A percentile compares a stretch with the other conserved stretches of the same genome.
Conservation (phyloP, 140 eudicot genomes). For the Flaveria floridana region DNA sequence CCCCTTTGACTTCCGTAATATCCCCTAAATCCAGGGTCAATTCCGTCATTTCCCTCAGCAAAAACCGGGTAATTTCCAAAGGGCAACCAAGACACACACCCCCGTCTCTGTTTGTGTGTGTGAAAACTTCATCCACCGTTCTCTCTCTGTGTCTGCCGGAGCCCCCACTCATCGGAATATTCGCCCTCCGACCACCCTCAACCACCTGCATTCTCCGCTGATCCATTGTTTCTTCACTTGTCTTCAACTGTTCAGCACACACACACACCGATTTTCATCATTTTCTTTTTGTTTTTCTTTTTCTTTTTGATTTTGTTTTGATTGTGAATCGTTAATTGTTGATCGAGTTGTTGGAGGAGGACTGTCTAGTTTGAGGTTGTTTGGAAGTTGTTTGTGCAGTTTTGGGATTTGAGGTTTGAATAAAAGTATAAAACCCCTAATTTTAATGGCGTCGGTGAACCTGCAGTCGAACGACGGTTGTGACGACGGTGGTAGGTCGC, state of each 20-base stretch:
- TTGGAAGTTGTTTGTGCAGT: neutral
- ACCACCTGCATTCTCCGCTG: conserved; percentile 29
- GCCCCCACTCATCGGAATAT: conserved; percentile 33
- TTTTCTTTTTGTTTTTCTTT: conserved; percentile 9
- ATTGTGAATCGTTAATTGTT: neutral
- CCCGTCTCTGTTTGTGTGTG: conserved; percentile 22
- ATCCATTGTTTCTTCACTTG: neutral
- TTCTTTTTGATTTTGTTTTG: neutral
- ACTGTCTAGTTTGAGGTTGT: conserved; percentile 4
- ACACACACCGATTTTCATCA: conserved; percentile 29
- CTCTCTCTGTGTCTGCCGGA: conserved; percentile 15
- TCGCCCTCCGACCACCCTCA: conserved; percentile 20
- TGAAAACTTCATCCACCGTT: neutral
- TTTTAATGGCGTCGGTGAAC: conserved; percentile 35
- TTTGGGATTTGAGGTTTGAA: conserved; percentile 6
- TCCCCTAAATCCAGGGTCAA: conserved; percentile 2
- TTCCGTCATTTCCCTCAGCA: conserved; percentile 6
- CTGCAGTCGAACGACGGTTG: conserved; percentile 29
- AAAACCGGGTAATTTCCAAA: conserved; percentile 33
- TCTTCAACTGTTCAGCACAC: neutral
- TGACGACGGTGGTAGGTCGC: conserved; percentile 25
- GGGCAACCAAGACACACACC: conserved; percentile 27
- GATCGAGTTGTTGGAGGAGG: conserved; percentile 23
- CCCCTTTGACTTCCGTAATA: conserved; percentile 29
- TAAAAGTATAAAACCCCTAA: conserved; percentile 28